Evolutionary conservation across 176 grass and related monocot genomes (phyloP), one percentile per base, ranked within the genome.

Genomic region (Tillandsia fasciculata): DNA sequence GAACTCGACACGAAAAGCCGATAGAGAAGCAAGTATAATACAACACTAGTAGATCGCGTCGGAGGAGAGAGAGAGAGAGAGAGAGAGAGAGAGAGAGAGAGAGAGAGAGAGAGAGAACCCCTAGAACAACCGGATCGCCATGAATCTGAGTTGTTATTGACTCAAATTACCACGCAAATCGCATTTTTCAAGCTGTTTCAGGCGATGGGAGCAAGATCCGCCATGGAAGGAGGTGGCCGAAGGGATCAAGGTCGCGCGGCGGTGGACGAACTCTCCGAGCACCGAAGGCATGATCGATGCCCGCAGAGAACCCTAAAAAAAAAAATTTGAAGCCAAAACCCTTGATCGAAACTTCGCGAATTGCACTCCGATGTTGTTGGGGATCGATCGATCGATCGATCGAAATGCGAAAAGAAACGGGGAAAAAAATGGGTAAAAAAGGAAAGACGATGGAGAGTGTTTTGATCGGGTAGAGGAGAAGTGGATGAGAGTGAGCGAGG

Each of bases 161-260:
- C 53, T 77, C 53, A 77, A 26, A 63, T 77, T 77, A 48, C 75
- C 75, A 14, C 75, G 75, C 53, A 65, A 66, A 69, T 54, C 69
- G 65, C 75, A 77, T 50, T 77, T 77, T 27, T 77, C 75, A 22
- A 77, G 75, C 14, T 61, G 84, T 17, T 84, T 85, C 27, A 84
- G 84, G 47, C 84, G 88, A 75, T 91, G 88, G 67, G 84, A 82
- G 72, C 75, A 70, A 51, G 81, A 74, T 59, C 66, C 75, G 65
- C 66, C 53, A 57, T 77, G 27, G 64, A 82, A 76, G 11, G 71
- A 77, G 50, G 64, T 48, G 15, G 12, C 33, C 28, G 53, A 78
- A 20, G 64, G 49, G 65, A 65, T 49, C 68, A 87, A 66, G 8
- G 71, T 72, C 50, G 67, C 8, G 68, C 70, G 17, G 42, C 72